A percentile compares a stretch with the other conserved stretches of the same genome.
Evolutionary conservation across 1,284 basidiomycete species (phyloP).

Genomic region (Prillingera fragicola): DNA sequence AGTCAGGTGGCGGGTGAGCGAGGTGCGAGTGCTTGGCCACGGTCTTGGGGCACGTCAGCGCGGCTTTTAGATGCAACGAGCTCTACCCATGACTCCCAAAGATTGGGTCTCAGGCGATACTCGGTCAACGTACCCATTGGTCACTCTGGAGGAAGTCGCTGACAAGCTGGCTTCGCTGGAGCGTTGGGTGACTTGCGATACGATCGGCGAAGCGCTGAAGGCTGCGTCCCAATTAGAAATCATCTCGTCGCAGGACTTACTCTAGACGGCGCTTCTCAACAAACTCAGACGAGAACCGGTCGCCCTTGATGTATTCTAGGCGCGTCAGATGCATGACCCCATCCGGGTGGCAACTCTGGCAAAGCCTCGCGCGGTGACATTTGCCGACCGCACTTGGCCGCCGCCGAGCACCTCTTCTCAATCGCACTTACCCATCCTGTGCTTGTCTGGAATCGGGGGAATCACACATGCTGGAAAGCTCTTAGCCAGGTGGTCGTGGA

Average conservation of each 20-base stretch:
- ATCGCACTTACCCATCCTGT: conserved; percentile 69
- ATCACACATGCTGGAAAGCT: conserved; percentile 96
- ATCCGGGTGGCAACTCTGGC: no score
- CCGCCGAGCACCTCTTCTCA: background rate
- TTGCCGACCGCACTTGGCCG: no score
- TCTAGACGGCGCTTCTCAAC: conserved; percentile 85
- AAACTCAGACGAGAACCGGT: conserved; percentile 93
- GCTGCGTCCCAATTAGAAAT: conserved; percentile 49
- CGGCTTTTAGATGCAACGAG: background rate
- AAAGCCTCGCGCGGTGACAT: background rate
- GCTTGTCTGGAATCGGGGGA: conserved; percentile 93
- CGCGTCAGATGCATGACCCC: no score
- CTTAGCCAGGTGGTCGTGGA: conserved; percentile 78
- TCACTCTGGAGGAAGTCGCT: conserved; percentile 90
- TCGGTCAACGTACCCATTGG: conserved; percentile 79
- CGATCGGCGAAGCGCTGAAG: conserved; percentile 90
- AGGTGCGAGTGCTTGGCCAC: conserved; percentile 93
- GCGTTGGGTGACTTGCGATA: conserved; percentile 81
- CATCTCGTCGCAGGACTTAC: conserved; percentile 53
- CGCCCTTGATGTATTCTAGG: conserved; percentile 91
- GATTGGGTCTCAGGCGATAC: no score
- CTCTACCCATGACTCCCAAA: no score
- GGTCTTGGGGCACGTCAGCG: conserved; percentile 56
- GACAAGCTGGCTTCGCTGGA: conserved; percentile 85
- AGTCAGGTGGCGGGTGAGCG: conserved; percentile 79